These are phyloP conservation scores for Lactifluus echinatus DNA, from an alignment of 768 basidiomycete species.

Conservation along the genomic window DNA sequence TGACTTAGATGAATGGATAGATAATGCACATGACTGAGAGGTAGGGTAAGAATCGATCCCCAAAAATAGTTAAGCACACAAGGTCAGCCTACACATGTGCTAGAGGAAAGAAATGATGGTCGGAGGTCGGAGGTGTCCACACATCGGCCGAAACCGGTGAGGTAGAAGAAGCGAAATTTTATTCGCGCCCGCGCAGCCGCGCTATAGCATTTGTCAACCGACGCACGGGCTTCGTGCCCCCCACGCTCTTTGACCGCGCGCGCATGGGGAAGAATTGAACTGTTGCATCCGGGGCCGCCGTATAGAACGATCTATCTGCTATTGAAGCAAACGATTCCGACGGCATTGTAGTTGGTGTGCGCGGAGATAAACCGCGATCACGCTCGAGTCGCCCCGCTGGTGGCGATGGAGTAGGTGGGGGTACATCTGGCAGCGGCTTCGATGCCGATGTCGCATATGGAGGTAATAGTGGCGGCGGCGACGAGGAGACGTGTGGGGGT, in stretches of 20 bases:
- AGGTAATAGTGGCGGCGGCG: background rate
- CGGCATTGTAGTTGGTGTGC: background rate
- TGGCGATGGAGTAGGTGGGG: background rate
- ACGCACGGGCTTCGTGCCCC: background rate
- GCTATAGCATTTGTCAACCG: constrained; percentile 6
- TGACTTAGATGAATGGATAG: background rate
- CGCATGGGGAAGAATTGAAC: constrained; percentile 4
- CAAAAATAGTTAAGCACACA: background rate
- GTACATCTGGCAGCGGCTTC: constrained; percentile 8
- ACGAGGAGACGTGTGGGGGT: background rate
- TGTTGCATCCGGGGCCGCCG: background rate
- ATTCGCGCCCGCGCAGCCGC: constrained; percentile 16
- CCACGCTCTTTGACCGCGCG: constrained; percentile 13
- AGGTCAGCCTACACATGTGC: too few relatives aligned
- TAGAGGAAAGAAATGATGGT: background rate
- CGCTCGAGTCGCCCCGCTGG: background rate
- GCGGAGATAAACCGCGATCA: background rate
- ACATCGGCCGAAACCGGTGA: background rate
- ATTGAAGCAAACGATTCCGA: background rate
- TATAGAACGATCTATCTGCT: background rate
- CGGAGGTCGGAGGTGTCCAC: too few relatives aligned
- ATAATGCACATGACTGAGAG: background rate
- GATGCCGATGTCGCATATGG: constrained; percentile 1
- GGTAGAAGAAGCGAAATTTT: background rate
- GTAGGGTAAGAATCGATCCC: too few relatives aligned